phyloP scores from a whole-genome alignment of 208 protist species.

The Trypanosoma lewisi region DNA sequence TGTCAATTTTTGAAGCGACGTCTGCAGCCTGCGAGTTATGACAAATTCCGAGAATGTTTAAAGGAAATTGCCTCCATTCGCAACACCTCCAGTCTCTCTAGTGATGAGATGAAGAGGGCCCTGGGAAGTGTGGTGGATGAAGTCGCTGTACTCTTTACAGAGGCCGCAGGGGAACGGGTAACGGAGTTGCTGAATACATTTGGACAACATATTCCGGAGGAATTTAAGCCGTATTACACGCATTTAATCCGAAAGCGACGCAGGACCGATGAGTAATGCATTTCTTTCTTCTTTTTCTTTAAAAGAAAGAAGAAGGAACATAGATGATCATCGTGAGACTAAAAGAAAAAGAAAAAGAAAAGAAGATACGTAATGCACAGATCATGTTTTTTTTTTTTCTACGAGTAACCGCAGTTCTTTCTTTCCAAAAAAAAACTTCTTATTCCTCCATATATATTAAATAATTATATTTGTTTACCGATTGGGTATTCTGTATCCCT shows the following conservation, averaged over 20 bases:
- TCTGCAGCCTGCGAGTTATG: constrained; percentile 49
- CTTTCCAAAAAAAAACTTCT: too few relatives aligned
- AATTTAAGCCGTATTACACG: constrained; percentile 59
- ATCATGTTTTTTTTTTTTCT: too few relatives aligned
- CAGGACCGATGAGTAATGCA: not conserved
- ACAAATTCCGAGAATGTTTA: constrained; percentile 54
- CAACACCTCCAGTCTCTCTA: constrained; percentile 4
- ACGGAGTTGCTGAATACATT: constrained; percentile 45
- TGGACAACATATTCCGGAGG: constrained; percentile 72
- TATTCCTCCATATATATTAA: too few relatives aligned
- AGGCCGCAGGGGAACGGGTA: constrained; percentile 35
- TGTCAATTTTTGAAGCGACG: constrained; percentile 74
- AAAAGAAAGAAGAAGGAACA: too few relatives aligned
- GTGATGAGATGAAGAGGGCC: constrained; percentile 18
- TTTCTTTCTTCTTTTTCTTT: too few relatives aligned
- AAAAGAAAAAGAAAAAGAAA: too few relatives aligned
- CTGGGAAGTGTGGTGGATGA: constrained; percentile 24
- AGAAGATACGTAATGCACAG: too few relatives aligned
- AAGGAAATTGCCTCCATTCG: constrained; percentile 44
- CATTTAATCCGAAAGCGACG: constrained; percentile 34
- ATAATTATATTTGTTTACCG: too few relatives aligned
- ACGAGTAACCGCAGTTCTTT: too few relatives aligned
- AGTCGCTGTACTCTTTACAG: constrained; percentile 39
- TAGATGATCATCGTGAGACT: too few relatives aligned
- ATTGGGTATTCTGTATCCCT: not conserved